Evolutionary conservation across 2,329 filamentous ascomycete species (phyloP).

Genomic region (Ilyonectria destructans): DNA sequence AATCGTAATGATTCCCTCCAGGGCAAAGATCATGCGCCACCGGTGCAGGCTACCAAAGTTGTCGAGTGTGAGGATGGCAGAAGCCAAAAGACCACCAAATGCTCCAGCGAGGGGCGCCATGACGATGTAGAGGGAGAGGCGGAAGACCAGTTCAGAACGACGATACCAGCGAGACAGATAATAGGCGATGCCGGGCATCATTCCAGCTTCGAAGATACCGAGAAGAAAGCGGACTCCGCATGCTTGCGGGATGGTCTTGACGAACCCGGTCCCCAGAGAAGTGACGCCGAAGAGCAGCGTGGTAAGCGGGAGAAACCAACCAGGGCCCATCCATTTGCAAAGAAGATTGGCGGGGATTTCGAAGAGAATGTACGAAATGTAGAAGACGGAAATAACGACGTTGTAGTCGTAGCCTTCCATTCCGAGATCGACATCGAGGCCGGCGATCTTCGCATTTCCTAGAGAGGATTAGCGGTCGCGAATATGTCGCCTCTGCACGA

Average conservation of each 20-base stretch:
- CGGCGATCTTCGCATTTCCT: constrained; percentile 42
- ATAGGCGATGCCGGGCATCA: constrained; percentile 77
- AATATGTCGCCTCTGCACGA: neutral
- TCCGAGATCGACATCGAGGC: constrained; percentile 38
- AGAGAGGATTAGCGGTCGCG: neutral
- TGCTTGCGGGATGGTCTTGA: constrained; percentile 62
- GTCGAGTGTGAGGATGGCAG: constrained; percentile 72
- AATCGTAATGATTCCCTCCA: constrained; percentile 75
- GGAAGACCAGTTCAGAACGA: constrained; percentile 73
- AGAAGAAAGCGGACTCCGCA: constrained; percentile 73
- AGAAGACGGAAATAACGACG: neutral
- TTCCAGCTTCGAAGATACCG: constrained; percentile 74
- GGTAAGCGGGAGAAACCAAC: constrained; percentile 73
- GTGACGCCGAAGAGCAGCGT: constrained; percentile 71
- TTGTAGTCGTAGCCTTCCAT: constrained; percentile 26
- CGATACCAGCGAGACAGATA: constrained; percentile 77
- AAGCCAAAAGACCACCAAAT: constrained; percentile 76
- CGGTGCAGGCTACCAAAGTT: constrained; percentile 68
- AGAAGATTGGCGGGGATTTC: constrained; percentile 74
- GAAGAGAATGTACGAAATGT: constrained; percentile 54
- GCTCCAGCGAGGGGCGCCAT: constrained; percentile 77
- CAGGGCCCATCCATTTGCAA: constrained; percentile 76
- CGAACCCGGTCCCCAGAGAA: constrained; percentile 74
- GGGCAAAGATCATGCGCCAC: constrained; percentile 81
- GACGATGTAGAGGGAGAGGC: constrained; percentile 75